These are phyloP conservation scores for Neonectria faginata DNA, from an alignment of 2,329 filamentous ascomycete genomes.

Conservation along the genomic window DNA sequence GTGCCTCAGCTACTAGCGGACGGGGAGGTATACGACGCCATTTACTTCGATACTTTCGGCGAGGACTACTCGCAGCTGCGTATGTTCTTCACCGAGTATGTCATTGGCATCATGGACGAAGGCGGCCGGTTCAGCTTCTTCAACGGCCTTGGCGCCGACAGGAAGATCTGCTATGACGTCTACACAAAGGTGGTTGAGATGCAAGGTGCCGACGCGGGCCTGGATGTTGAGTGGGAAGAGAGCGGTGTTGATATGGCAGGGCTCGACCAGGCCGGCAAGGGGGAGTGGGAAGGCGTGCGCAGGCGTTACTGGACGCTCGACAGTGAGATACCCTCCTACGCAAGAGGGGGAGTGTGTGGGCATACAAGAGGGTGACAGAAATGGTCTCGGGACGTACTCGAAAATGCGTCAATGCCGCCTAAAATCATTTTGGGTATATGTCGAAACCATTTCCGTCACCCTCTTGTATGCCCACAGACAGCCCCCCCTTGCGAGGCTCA, in stretches of 20 bases:
- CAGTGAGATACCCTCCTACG: conserved; percentile 58
- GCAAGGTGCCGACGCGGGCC: conserved; percentile 87
- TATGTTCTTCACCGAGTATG: conserved; percentile 87
- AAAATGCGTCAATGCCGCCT: too few species aligned
- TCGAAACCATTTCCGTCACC: too few species aligned
- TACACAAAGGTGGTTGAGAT: conserved; percentile 93
- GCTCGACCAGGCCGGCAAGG: conserved; percentile 74
- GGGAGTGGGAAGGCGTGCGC: conserved; percentile 89
- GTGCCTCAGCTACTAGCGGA: conserved; percentile 74
- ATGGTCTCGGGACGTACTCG: too few species aligned
- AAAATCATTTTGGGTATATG: too few species aligned
- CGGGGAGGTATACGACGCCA: conserved; percentile 81
- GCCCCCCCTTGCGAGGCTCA: too few species aligned
- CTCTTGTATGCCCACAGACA: too few species aligned
- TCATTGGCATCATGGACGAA: conserved; percentile 81
- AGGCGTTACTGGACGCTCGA: conserved; percentile 91
- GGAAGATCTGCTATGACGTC: conserved; percentile 94
- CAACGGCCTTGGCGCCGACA: conserved; percentile 91
- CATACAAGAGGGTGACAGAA: too few species aligned
- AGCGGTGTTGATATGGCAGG: conserved; percentile 76
- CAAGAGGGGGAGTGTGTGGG: too few species aligned
- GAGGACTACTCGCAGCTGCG: conserved; percentile 90
- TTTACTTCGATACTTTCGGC: conserved; percentile 98
- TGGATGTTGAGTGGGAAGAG: conserved; percentile 89
- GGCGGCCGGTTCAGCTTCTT: conserved; percentile 86